Evolutionary conservation across 768 basidiomycete genomes (phyloP).

Genomic region (Gautieria morchelliformis): DNA sequence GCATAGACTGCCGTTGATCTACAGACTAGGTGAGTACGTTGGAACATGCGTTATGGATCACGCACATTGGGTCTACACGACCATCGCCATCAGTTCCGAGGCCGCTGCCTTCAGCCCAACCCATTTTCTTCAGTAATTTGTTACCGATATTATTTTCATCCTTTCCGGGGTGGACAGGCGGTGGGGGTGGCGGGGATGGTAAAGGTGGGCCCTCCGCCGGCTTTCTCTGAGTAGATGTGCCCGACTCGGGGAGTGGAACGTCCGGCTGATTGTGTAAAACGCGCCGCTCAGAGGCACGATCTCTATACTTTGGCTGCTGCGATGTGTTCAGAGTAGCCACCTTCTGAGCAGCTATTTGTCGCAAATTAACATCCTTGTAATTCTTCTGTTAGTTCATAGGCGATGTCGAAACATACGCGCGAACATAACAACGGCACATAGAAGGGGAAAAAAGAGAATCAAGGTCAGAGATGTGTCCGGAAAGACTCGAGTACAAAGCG

Average conservation of each 20-base stretch:
- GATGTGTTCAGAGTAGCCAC: slow-evolving; percentile 34
- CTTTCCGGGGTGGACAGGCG: slow-evolving; percentile 58
- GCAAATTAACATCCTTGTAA: slow-evolving; percentile 58
- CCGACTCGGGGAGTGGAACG: slow-evolving; percentile 47
- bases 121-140: slow-evolving; percentile 94
- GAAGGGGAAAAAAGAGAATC: slow-evolving; percentile 14
- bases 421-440: background rate
- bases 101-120: slow-evolving; percentile 88
- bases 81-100: slow-evolving; percentile 78
- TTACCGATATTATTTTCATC: slow-evolving; percentile 87
- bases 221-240: slow-evolving; percentile 14
- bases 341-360: slow-evolving; percentile 69
- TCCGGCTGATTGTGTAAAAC: slow-evolving; percentile 90
- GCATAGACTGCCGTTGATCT: slow-evolving; percentile 83
- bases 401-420: background rate
- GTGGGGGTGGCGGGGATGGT: slow-evolving; percentile 52
- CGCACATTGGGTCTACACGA: slow-evolving; percentile 79
- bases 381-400: slow-evolving; percentile 57
- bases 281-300: slow-evolving; percentile 88
- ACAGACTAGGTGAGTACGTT: background rate
- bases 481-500: slow-evolving; percentile 14
- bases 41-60: slow-evolving; percentile 10
- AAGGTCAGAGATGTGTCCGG: slow-evolving; percentile 22
- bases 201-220: slow-evolving; percentile 51
- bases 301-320: slow-evolving; percentile 78